Evolutionary conservation across 768 basidiomycete genomes (phyloP).

Genomic region (Hypholoma fasciculare): DNA sequence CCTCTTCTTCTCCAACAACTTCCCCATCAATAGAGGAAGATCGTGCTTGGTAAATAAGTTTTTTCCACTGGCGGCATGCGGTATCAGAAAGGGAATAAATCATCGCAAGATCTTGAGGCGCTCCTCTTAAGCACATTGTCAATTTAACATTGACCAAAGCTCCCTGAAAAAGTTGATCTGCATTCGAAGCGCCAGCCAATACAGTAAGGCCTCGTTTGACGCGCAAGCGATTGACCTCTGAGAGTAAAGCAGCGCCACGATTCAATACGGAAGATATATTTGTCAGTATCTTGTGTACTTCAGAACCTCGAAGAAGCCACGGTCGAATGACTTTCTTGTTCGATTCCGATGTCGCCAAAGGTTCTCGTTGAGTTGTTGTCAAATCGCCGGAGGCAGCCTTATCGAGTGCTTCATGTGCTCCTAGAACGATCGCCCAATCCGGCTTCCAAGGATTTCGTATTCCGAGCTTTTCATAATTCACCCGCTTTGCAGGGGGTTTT

Average conservation of each 20-base stretch:
- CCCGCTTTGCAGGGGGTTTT: conserved; percentile 86
- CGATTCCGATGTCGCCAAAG: conserved; percentile 20
- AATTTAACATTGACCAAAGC: conserved; percentile 72
- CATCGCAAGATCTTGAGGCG: conserved; percentile 71
- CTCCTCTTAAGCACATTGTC: conserved; percentile 63
- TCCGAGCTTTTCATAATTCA: conserved; percentile 65
- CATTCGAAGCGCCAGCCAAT: conserved; percentile 30
- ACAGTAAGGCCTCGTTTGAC: conserved; percentile 48
- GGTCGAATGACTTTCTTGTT: conserved; percentile 27
- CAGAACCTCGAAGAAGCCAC: conserved; percentile 73
- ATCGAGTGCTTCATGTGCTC: conserved; percentile 30
- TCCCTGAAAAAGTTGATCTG: conserved; percentile 49
- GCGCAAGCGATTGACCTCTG: conserved; percentile 61
- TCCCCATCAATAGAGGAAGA: conserved; percentile 21
- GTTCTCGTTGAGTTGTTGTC: conserved; percentile 60
- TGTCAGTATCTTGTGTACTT: conserved; percentile 45
- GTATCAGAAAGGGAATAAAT: conserved; percentile 66
- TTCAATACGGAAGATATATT: conserved; percentile 37
- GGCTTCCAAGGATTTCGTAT: conserved; percentile 73
- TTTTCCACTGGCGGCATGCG: conserved; percentile 50
- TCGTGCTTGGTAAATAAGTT: conserved; percentile 22
- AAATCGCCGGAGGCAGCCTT: conserved; percentile 27
- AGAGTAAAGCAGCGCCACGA: conserved; percentile 44
- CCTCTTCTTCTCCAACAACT: conserved; percentile 28
- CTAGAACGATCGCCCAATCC: conserved; percentile 77